Conservation (phyloP, 2,329 filamentous ascomycete genomes). For the Fusarium sororula region DNA sequence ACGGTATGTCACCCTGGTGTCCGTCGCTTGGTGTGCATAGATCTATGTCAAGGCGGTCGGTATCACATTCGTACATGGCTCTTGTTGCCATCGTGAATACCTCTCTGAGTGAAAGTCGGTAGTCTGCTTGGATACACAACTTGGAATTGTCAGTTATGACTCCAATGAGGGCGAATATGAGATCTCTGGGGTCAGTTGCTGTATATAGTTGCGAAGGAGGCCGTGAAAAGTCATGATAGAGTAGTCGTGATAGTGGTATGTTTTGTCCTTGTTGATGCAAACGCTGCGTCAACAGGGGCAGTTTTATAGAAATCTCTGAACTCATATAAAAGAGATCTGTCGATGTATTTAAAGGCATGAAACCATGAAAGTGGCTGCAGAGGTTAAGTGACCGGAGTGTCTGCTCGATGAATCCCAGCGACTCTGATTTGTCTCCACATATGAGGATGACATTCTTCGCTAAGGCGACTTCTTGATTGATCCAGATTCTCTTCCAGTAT, state of each 20-base stretch:
- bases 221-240: not conserved
- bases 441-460: not conserved
- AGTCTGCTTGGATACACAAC: not conserved
- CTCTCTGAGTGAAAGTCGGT: not conserved
- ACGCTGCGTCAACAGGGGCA: not conserved
- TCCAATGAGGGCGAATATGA: conserved; percentile 30
- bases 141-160: not conserved
- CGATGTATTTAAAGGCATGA: not conserved
- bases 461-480: not conserved
- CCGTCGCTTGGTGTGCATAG: not conserved
- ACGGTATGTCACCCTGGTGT: not conserved
- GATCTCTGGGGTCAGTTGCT: conserved; percentile 30
- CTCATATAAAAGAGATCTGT: not conserved
- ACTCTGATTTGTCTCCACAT: not conserved
- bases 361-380: not conserved
- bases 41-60: not conserved
- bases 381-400: not conserved
- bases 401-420: not conserved
- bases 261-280: not conserved
- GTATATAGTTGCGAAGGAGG: not conserved
- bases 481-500: not conserved
- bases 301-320: fast-evolving
- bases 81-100: not conserved
- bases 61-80: not conserved
- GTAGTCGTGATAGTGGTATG: not conserved